Evolutionary conservation across 139 green algal species (phyloP).

Genomic region (Chlamydomonas sphaeroides): DNA sequence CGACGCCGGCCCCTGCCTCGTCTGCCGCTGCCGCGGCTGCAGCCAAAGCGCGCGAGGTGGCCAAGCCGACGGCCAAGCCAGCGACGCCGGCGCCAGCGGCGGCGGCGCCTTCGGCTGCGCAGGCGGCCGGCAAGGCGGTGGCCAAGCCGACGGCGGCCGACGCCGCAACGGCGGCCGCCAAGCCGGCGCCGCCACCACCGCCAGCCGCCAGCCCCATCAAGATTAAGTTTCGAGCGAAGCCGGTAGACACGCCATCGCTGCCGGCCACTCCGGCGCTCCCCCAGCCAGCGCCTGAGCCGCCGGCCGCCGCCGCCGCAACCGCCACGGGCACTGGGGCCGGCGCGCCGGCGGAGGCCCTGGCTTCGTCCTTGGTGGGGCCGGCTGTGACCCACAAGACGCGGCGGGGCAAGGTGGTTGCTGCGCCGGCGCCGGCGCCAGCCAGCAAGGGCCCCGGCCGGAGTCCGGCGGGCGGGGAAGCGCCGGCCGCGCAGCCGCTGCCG

Average conservation of each 20-base stretch:
- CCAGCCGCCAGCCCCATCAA: conserved; percentile 31
- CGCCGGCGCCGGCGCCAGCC: conserved; percentile 6
- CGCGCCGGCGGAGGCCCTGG: background rate
- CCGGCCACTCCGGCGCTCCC: background rate
- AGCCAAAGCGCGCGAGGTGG: background rate
- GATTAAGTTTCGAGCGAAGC: conserved; percentile 34
- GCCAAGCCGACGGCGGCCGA: too few species aligned
- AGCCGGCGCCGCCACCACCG: background rate
- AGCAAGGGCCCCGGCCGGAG: too few species aligned
- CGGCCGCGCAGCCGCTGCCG: too few species aligned
- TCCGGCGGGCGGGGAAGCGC: too few species aligned
- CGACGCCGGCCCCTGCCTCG: background rate
- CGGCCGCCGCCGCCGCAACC: background rate
- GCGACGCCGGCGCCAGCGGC: too few species aligned
- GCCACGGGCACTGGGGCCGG: background rate
- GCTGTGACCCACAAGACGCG: conserved; percentile 8
- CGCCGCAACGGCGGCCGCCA: background rate
- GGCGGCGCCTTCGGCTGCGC: too few species aligned
- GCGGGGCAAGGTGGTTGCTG: conserved; percentile 19
- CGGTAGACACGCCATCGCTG: background rate
- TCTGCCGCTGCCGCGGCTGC: background rate
- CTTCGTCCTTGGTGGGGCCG: background rate
- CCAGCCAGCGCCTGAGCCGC: background rate
- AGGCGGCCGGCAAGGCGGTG: too few species aligned
- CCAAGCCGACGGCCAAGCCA: background rate